A percentile compares a stretch with the other conserved stretches of the same genome.
phyloP scores from a whole-genome alignment of 805 yeast genomes.

The Metschnikowia dekortorum region DNA sequence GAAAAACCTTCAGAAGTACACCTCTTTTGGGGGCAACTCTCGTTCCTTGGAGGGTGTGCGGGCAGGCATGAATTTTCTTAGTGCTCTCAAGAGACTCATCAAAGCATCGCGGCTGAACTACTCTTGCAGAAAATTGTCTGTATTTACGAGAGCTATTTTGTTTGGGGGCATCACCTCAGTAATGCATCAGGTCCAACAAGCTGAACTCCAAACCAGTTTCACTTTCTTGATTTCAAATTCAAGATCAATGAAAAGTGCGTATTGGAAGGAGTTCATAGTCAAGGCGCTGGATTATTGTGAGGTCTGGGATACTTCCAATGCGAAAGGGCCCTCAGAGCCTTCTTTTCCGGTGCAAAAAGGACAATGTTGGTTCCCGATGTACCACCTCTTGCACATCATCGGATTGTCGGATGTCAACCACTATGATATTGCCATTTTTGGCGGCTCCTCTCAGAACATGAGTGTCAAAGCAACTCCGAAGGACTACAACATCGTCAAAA shows the following conservation, averaged over 20 bases:
- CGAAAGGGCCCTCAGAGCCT: conserved; percentile 4
- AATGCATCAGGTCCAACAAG: conserved; percentile 68
- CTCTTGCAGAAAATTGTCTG: conserved; percentile 17
- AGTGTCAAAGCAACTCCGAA: conserved; percentile 36
- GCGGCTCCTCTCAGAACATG: conserved; percentile 75
- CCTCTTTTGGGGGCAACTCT: neutral
- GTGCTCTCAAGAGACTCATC: conserved; percentile 14
- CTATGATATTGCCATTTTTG: conserved; percentile 71
- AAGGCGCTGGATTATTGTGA: conserved; percentile 72
- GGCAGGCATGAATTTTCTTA: conserved; percentile 14
- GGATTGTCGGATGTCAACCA: conserved; percentile 60
- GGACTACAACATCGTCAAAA: conserved; percentile 31
- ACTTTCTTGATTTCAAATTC: conserved; percentile 27
- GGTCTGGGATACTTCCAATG: conserved; percentile 21
- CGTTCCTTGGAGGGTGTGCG: conserved; percentile 4
- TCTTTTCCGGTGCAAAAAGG: conserved; percentile 6
- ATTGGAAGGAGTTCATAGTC: conserved; percentile 68
- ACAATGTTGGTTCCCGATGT: conserved; percentile 61
- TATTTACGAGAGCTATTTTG: conserved; percentile 64
- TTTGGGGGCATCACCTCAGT: conserved; percentile 65
- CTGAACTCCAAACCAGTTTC: conserved; percentile 56
- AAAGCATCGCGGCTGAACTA: conserved; percentile 6
- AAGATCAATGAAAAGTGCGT: conserved; percentile 14
- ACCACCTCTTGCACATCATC: conserved; percentile 69
- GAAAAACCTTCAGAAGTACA: conserved; percentile 16